Evolutionary conservation across 2,329 filamentous ascomycete species (phyloP), one percentile per base, ranked within the genome.

Genomic region (Alternaria conjuncta): DNA sequence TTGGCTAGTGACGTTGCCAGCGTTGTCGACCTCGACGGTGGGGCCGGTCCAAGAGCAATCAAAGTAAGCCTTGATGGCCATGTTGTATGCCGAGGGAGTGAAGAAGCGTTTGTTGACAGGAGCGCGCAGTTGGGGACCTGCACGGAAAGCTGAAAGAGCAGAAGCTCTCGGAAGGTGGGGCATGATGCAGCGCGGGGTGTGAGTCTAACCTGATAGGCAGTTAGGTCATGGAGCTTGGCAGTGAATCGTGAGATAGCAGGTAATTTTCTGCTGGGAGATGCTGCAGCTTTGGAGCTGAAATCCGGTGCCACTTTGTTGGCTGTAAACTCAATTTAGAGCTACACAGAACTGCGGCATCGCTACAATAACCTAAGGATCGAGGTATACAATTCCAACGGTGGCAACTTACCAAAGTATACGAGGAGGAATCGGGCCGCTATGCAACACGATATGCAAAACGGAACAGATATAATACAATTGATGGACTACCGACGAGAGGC

Each of bases 11-110:
- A 81, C 70, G 69, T 88, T 90, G 72, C 86, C 82, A 64, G 80
- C 80, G 79, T 82, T 84, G 80, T 86, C 84, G 80, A 85, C 84
- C 79, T 91, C 84, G 72, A 96, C 74, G 79, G 89, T 85, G 69
- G 92, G 91, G 70, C 91, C 92, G 79, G 89, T 85, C 91, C 90
- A 93, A 65, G 74, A 65, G 68, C 91, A 78, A 68, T 94, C 90
- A 85, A 95, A 94, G 85, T 84, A 93, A 84, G 89, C 89, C 81
- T 90, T 89, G 81, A 88, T 83, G 79, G 86, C 84, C 93, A 97
- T 97, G 82, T 86, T 90, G 86, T 87, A 84, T 78, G 90, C 83
- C 81, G 92, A 86, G 77, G 88, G 85, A 80, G 87, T 84, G 79
- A 90, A 90, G 71, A 82, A 81, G 80, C 87, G 82, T 75, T 77